A percentile compares a stretch with the other conserved stretches of the same genome.
Evolutionary conservation across 805 yeast species (phyloP).

Genomic region (Candida tallmaniae): DNA sequence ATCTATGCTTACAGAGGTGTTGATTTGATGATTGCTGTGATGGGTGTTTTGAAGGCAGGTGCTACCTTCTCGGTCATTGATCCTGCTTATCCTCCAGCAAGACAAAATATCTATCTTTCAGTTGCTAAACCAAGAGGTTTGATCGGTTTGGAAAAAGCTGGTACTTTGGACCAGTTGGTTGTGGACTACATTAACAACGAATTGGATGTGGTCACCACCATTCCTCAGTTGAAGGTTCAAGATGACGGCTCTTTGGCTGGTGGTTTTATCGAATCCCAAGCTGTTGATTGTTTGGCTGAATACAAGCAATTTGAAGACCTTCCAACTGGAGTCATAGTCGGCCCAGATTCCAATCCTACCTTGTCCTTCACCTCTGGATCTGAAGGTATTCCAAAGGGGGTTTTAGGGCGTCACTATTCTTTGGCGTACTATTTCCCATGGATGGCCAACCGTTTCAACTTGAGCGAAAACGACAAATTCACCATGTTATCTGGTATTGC

Average conservation of each 20-base stretch:
- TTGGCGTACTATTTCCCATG: conserved; percentile 97
- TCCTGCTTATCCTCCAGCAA: conserved; percentile 98
- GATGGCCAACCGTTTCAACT: conserved; percentile 87
- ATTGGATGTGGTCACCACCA: conserved; percentile 63
- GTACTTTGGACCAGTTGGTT: conserved; percentile 71
- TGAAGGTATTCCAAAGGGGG: conserved; percentile 99
- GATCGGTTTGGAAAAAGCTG: conserved; percentile 88
- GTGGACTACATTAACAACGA: conserved; percentile 72
- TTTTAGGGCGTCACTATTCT: conserved; percentile 94
- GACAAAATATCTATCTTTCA: conserved; percentile 88
- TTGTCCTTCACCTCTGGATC: conserved; percentile 95
- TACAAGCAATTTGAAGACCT: conserved; percentile 44
- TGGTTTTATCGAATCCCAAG: conserved; percentile 33
- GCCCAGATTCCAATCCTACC: conserved; percentile 97
- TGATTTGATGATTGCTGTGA: conserved; percentile 91
- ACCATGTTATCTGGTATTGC: conserved; percentile 99
- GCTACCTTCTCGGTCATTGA: conserved; percentile 98
- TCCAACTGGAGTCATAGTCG: conserved; percentile 86
- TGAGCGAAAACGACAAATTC: conserved; percentile 77
- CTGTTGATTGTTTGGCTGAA: conserved; percentile 46
- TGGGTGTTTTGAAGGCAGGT: conserved; percentile 98
- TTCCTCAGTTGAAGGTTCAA: conserved; percentile 72
- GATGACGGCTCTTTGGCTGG: conserved; percentile 73
- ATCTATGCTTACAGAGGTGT: conserved; percentile 97
- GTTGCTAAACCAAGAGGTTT: conserved; percentile 94